Evolutionary conservation across 106 monocot species (phyloP).

Genomic region (Triglochin maritima): DNA sequence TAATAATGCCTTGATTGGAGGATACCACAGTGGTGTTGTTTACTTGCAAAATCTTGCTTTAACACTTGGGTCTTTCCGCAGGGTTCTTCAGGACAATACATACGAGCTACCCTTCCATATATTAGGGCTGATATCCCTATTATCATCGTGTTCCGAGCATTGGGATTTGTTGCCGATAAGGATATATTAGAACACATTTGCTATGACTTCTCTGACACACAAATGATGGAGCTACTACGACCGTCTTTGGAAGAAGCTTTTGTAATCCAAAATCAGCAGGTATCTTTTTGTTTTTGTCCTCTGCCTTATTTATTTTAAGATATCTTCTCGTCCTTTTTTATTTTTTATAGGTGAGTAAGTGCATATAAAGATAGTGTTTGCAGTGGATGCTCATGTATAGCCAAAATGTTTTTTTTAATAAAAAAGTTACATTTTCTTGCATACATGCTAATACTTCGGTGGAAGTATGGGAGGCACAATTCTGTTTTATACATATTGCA

Average conservation of each 20-base stretch:
- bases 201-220: conserved; percentile 95
- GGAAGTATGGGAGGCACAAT: too few species aligned
- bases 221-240: conserved; percentile 95
- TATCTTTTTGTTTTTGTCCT: conserved; percentile 6
- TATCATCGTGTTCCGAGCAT: conserved; percentile 87
- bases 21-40: too few species aligned
- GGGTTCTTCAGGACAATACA: conserved; percentile 98
- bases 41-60: too few species aligned
- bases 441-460: too few species aligned
- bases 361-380: too few species aligned
- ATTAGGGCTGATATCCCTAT: conserved; percentile 93
- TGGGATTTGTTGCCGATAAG: conserved; percentile 99
- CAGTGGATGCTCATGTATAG: too few species aligned
- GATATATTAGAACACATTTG: conserved; percentile 97
- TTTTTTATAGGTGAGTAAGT: neutral
- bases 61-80: conserved; percentile 10
- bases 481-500: too few species aligned
- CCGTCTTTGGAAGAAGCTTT: conserved; percentile 98
- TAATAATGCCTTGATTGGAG: too few species aligned
- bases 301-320: neutral
- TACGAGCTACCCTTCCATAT: conserved; percentile 94
- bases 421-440: too few species aligned
- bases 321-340: neutral
- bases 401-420: too few species aligned
- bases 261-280: conserved; percentile 99